Evolutionary conservation across 805 yeast species (phyloP), one percentile per base, ranked within the genome.

Genomic region (Cyberlindnera maclurae): DNA sequence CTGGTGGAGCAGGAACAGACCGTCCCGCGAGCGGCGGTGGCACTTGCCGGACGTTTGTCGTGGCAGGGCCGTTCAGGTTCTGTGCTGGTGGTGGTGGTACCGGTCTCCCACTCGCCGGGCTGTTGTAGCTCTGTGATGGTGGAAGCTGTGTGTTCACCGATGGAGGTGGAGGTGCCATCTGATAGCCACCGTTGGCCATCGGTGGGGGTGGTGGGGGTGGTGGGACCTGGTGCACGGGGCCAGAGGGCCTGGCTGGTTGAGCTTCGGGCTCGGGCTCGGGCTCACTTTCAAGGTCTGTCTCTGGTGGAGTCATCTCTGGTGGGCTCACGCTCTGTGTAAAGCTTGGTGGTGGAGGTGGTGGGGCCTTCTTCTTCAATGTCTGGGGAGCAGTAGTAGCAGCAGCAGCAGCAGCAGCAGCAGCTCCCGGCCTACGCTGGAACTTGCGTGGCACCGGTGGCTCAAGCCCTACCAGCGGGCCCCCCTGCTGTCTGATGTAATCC

Each of bases 381-480:
- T 68, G 59, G 4, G 62, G 54, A 10, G 62, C 42, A 12, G 31
- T 17, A n/a, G 18, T 32, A 10, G 32, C 17, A 31, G 12, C 12
- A 26, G 33, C 16, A n/a, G 12, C 15, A 13, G 63, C 49, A 4
- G 60, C 52, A 10, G 70, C 68, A 2, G 70, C 64, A 1, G 63
- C 30, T 43, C 50, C 26, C 8, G 24, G 24, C 24, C 8, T 20
- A 39, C 37, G 39, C 42, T 73, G 78, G 39, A 60, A 67, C 47
- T 68, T 72, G 46, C 90, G 68, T 4, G 93, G 94, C 37, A 85
- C 65, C 12, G 95, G 95, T 5, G 94, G 94, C 54, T 85, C 94
- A 18, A 82, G 62, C 1, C 94, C 94, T 22, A 82, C 82, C 59
- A 90, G 64, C 26, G 93, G 81, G 16, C 89, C 83, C 39, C 93